These are phyloP conservation scores for Clonostachys byssicola DNA, from an alignment of 2,329 filamentous ascomycete genomes.

Conservation along the genomic window DNA sequence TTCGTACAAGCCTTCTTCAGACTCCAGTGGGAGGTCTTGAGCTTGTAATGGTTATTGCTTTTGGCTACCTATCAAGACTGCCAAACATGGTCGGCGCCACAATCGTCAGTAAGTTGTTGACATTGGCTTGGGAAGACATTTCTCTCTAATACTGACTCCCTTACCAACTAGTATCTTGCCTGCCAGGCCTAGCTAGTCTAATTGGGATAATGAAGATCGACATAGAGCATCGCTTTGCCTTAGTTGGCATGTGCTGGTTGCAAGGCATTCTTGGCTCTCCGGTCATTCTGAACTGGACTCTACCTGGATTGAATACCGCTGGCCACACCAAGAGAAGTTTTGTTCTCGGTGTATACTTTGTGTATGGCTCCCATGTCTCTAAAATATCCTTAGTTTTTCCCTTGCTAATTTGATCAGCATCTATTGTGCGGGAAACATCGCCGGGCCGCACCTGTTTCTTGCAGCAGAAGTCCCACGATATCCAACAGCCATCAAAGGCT, in stretches of 20 bases:
- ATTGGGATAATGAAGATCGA: conserved; percentile 43
- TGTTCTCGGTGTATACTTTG: conserved; percentile 43
- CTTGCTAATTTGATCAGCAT: no score
- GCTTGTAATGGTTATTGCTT: background rate
- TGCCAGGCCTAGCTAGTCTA: conserved; percentile 33
- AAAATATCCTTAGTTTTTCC: no score
- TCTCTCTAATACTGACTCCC: no score
- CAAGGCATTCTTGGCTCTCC: conserved; percentile 44
- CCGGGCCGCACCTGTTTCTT: conserved; percentile 23
- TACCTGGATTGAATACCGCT: conserved; percentile 9
- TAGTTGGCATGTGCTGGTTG: conserved; percentile 49
- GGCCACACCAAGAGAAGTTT: conserved; percentile 47
- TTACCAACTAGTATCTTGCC: background rate
- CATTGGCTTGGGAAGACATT: no score
- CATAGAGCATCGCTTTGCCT: conserved; percentile 36
- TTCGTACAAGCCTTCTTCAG: conserved; percentile 2
- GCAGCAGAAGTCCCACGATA: background rate
- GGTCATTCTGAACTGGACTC: conserved; percentile 40
- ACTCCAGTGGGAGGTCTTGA: conserved; percentile 4
- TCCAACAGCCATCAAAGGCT: background rate
- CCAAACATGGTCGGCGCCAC: background rate
- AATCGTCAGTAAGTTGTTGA: background rate
- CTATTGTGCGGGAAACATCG: conserved; percentile 31
- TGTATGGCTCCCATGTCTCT: conserved; percentile 4
- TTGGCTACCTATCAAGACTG: background rate